Evolutionary conservation across 129 eudicot genomes (phyloP), one percentile per base, ranked within the genome.

Genomic region (Flaveria bidentis): DNA sequence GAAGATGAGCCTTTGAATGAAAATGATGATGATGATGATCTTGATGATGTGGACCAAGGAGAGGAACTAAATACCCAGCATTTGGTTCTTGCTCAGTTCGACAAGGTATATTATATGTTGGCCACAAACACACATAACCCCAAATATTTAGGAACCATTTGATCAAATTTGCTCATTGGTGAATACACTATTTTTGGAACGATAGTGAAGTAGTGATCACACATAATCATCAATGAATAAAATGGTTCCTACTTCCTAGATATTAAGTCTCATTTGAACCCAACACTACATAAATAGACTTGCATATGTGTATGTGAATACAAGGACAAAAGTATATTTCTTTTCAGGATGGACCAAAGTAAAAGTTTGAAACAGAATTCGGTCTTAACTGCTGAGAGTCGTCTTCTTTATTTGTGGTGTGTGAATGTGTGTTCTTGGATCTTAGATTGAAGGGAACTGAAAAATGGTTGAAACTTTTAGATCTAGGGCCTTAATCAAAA

Each of bases 1-100:
- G 98, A 94, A 62, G 98, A 94, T 15, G 96, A 91, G 81, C 90
- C 91, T 33, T 80, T 94, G 84, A 94, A 94, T 64, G 98, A 94
- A 75, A 80, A 94, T 78, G 99, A 95, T 47, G 97, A 94, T 49
- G 90, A 86, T 66, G 99, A 95, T 52, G 99, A 95, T 72, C 71
- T 91, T 68, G 97, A 95, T 83, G 99, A 95, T 69, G 93, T 86
- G 61, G 99, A 87, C 72, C 96, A 95, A 78, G 93, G 93, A 63
- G 99, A 91, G 85, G 97, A 95, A 67, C 89, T 89, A n/a, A 95
- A 89, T 79, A 91, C 99, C 18, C 86, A 86, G 60, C 96, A 95
- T 82, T 73, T 95, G 72, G 92, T 95, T 83, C 74, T 95, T 76
- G 97, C 99, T 36, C 97, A 95, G 81, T 95, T 95, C 77, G 99